Evolutionary conservation across 345 rosid genomes (phyloP).

Genomic region (Gossypioides kirkii): DNA sequence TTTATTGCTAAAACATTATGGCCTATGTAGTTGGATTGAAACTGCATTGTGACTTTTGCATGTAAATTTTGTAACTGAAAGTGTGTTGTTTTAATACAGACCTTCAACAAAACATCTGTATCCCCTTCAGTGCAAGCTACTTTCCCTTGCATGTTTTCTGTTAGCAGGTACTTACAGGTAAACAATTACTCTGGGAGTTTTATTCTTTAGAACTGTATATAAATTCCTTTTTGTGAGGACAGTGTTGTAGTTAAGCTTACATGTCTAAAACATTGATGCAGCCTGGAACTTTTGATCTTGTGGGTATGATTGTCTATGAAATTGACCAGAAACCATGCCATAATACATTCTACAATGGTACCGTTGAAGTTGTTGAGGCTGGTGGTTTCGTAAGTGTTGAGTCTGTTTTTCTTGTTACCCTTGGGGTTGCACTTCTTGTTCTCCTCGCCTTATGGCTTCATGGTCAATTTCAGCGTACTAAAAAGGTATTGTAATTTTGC

Average conservation of each 20-base stretch:
- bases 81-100: constrained; percentile 36
- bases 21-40: neutral
- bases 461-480: constrained; percentile 55
- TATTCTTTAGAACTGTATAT: neutral
- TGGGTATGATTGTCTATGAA: constrained; percentile 71
- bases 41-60: neutral
- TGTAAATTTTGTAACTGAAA: constrained; percentile 4
- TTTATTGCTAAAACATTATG: neutral
- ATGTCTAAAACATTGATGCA: constrained; percentile 20
- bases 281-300: constrained; percentile 92
- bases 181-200: neutral
- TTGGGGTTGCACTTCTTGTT: constrained; percentile 58
- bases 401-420: constrained; percentile 78
- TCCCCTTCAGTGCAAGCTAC: constrained; percentile 72
- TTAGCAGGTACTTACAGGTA: constrained; percentile 90
- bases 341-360: constrained; percentile 72
- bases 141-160: constrained; percentile 72
- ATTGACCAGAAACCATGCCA: constrained; percentile 74
- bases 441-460: constrained; percentile 64
- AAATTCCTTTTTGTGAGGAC: neutral
- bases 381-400: constrained; percentile 77
- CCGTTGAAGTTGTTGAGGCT: constrained; percentile 84
- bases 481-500: constrained; percentile 49
- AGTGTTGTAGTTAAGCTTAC: neutral
- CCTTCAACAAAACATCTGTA: constrained; percentile 74